phyloP scores from a whole-genome alignment of 2,329 filamentous ascomycete species.

The Colletotrichum tabaci region DNA sequence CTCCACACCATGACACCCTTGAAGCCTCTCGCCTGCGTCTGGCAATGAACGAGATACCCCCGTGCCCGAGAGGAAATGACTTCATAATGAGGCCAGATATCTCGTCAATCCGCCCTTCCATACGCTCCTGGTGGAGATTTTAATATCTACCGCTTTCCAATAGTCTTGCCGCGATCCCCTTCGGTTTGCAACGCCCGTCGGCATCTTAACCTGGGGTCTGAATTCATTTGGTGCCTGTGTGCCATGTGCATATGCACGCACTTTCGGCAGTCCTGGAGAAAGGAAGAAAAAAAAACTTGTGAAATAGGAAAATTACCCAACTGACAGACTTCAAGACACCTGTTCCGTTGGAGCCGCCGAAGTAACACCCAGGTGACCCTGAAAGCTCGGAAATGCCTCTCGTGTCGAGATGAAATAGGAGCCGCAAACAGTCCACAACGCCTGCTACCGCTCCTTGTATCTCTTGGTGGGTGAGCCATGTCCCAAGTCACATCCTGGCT shows the following conservation, averaged over 20 bases:
- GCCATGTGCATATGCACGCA: background rate
- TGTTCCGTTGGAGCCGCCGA: background rate
- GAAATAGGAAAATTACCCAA: too few species aligned
- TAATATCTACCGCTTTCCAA: conserved; percentile 25
- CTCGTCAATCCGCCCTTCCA: conserved; percentile 24
- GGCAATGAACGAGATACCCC: conserved; percentile 11
- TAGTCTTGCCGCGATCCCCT: conserved; percentile 24
- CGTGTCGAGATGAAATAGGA: conserved; percentile 6
- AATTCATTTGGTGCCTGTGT: background rate
- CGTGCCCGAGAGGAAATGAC: conserved; percentile 25
- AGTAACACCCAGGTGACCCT: background rate
- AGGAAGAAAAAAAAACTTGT: background rate
- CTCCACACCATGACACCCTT: conserved; percentile 6
- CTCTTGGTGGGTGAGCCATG: conserved; percentile 9
- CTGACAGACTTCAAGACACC: background rate
- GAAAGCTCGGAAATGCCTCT: background rate
- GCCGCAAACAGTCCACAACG: conserved; percentile 11
- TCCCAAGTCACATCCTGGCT: background rate
- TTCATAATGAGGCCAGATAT: conserved; percentile 41
- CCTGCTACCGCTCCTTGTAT: background rate
- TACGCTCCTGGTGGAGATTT: conserved; percentile 17
- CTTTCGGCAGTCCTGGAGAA: conserved; percentile 16
- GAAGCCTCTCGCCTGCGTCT: conserved; percentile 5
- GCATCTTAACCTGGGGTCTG: conserved; percentile 22
- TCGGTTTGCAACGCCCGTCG: conserved; percentile 7